Evolutionary conservation across 163 green algal species (phyloP), one percentile per base, ranked within the genome.

Genomic region (Prototheca cutis): DNA sequence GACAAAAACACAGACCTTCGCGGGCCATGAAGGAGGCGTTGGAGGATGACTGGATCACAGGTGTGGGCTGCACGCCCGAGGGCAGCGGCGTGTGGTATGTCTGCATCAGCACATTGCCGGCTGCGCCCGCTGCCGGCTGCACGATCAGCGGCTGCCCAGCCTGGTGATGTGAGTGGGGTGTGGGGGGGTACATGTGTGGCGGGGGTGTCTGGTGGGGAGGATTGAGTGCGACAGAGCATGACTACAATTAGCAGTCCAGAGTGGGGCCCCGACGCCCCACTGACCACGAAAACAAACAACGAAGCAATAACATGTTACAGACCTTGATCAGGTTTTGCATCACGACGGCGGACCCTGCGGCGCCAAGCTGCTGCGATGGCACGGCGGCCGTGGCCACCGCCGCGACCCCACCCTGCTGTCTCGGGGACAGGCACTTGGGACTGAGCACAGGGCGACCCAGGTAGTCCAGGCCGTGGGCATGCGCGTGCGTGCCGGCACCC

Each of bases 401-500:
- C 49, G n/a, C 49, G 6, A n/a, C n/a, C n/a, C n/a, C n/a, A n/a
- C n/a, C n/a, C n/a, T n/a, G n/a, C n/a, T n/a, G n/a, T n/a, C n/a
- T n/a, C n/a, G n/a, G n/a, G n/a, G n/a, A n/a, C n/a, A n/a, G n/a
- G n/a, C n/a, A n/a, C n/a, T n/a, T n/a, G n/a, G n/a, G n/a, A n/a
- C n/a, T n/a, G n/a, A n/a, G n/a, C n/a, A 7, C 45, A 21, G 45
- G 45, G 45, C 21, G 45, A 21, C 18, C 18, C 10, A 51, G 6
- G 42, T 51, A 32, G 25, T 61, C 8, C n/a, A 61, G 48, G 23
- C 55, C 52, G 33, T 58, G 32, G 15, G 52, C 32, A 21, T 58
- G 18, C 18, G 32, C 18, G 32, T 42, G 33, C 13, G 32, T 45
- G 18, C 18, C 13, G 33, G 52, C 13, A 19, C 15, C 33, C 18